Percentiles rank a stretch among this genome's conserved stretches.
Conservation (phyloP, 352 stramenopile species). For the Labyrinthula sp. region DNA sequence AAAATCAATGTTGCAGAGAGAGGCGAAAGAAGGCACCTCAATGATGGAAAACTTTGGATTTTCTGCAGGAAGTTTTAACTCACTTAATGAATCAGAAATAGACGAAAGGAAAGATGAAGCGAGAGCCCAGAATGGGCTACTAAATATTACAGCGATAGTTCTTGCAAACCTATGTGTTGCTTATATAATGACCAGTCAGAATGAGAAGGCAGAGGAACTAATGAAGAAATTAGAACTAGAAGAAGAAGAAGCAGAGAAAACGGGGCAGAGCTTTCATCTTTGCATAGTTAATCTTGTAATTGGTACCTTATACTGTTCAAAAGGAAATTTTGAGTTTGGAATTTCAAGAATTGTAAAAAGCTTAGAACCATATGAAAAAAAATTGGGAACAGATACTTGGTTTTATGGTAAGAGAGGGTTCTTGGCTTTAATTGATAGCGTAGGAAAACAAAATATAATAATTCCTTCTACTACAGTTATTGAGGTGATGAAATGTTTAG, state of each 20-base stretch:
- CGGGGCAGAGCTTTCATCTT: conserved; percentile 71
- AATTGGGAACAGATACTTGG: conserved; percentile 78
- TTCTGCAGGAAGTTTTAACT: too few species aligned
- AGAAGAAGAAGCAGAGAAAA: conserved; percentile 65
- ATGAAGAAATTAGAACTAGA: conserved; percentile 78
- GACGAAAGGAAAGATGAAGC: too few species aligned
- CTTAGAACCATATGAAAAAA: conserved; percentile 81
- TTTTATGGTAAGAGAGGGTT: conserved; percentile 85
- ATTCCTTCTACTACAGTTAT: conserved; percentile 76
- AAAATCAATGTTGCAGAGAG: too few species aligned
- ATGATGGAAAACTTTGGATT: too few species aligned
- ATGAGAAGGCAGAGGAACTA: conserved; percentile 77
- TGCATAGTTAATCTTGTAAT: conserved; percentile 94
- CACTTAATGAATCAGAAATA: too few species aligned
- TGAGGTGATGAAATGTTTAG: conserved; percentile 73
- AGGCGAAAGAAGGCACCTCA: too few species aligned
- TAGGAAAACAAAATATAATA: conserved; percentile 80
- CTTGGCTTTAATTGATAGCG: conserved; percentile 62
- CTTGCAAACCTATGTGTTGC: conserved; percentile 86
- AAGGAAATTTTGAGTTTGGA: conserved; percentile 85
- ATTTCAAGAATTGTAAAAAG: conserved; percentile 76
- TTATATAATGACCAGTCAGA: conserved; percentile 90
- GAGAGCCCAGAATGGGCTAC: too few species aligned
- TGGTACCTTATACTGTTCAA: conserved; percentile 86
- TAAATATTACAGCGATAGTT: conserved; percentile 80